phyloP scores from a whole-genome alignment of 495 filamentous ascomycete genomes.

The Aspergillus funiculosus region DNA sequence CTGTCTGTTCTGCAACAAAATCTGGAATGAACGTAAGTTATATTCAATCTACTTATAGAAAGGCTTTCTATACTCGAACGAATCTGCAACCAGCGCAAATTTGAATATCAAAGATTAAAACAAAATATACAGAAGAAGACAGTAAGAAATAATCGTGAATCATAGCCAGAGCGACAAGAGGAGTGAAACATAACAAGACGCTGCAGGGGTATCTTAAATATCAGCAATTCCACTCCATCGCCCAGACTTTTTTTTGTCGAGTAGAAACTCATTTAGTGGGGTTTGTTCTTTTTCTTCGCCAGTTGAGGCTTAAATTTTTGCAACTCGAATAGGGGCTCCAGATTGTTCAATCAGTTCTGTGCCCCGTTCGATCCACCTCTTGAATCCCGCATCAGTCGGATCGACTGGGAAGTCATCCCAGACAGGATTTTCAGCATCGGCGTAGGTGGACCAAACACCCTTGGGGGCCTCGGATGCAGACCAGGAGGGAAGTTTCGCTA shows the following conservation, averaged over 20 bases:
- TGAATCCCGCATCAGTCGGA: constrained; percentile 39
- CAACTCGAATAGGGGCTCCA: constrained; percentile 34
- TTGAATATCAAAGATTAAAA: constrained; percentile 8
- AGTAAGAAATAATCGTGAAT: constrained; percentile 17
- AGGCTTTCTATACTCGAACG: constrained; percentile 1
- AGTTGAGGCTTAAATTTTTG: constrained; percentile 21
- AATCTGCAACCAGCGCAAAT: constrained; percentile 13
- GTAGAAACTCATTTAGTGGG: not conserved
- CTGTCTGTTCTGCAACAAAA: constrained; percentile 5
- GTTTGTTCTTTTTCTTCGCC: not conserved
- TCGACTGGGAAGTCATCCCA: constrained; percentile 45
- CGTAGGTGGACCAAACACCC: constrained; percentile 42
- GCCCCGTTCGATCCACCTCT: constrained; percentile 38
- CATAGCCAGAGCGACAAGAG: constrained; percentile 3
- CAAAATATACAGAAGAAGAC: constrained; percentile 12
- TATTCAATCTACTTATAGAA: not conserved
- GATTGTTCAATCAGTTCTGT: constrained; percentile 41
- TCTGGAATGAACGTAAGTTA: not conserved
- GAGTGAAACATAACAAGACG: constrained; percentile 14
- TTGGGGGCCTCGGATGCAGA: constrained; percentile 36
- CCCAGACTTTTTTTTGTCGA: constrained; percentile 4
- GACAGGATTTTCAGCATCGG: constrained; percentile 39
- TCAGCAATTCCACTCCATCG: constrained; percentile 24
- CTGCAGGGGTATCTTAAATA: constrained; percentile 36
- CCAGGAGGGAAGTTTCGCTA: constrained; percentile 45